phyloP scores from a whole-genome alignment of 2,329 filamentous ascomycete genomes.

The Berkeleyomyces basicola region DNA sequence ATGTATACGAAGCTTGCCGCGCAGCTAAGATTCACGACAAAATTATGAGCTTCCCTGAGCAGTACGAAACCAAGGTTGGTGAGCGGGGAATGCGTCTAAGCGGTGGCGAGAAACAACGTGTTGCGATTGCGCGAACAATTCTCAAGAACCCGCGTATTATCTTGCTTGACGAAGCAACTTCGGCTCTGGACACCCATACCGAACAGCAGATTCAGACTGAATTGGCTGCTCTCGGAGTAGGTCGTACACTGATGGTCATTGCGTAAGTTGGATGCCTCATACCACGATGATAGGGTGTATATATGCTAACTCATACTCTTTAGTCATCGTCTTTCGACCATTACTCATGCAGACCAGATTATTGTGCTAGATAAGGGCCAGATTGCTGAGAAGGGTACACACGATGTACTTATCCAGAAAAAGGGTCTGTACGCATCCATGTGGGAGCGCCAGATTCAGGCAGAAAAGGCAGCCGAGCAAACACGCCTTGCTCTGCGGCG shows the following conservation, averaged over 20 bases:
- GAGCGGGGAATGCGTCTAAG: slow-evolving; percentile 76
- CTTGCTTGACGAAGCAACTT: slow-evolving; percentile 84
- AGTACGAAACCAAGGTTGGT: slow-evolving; percentile 78
- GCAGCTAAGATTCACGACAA: slow-evolving; percentile 88
- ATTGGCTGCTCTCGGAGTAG: slow-evolving; percentile 62
- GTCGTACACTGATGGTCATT: slow-evolving; percentile 87
- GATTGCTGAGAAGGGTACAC: slow-evolving; percentile 62
- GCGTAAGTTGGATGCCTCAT: slow-evolving; percentile 40
- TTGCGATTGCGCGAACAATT: slow-evolving; percentile 85
- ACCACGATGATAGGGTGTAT: background rate
- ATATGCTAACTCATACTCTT: slow-evolving; percentile 15
- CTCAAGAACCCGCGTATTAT: slow-evolving; percentile 85
- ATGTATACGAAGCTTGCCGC: slow-evolving; percentile 65
- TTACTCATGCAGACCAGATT: slow-evolving; percentile 74
- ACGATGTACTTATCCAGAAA: slow-evolving; percentile 54
- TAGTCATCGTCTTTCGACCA: slow-evolving; percentile 66
- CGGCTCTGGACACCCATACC: slow-evolving; percentile 77
- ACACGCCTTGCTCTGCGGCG: slow-evolving; percentile 29
- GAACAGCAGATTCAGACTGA: slow-evolving; percentile 87
- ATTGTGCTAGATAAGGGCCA: slow-evolving; percentile 61
- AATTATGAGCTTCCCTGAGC: slow-evolving; percentile 74
- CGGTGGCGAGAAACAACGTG: slow-evolving; percentile 83
- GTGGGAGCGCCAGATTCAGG: slow-evolving; percentile 78
- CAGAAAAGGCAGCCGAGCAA: slow-evolving; percentile 51
- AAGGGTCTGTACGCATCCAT: slow-evolving; percentile 66